A percentile compares a stretch with the other conserved stretches of the same genome.
These are phyloP conservation scores for Leonotis leonurus DNA, from an alignment of 257 asterid species.

Conservation along the genomic window DNA sequence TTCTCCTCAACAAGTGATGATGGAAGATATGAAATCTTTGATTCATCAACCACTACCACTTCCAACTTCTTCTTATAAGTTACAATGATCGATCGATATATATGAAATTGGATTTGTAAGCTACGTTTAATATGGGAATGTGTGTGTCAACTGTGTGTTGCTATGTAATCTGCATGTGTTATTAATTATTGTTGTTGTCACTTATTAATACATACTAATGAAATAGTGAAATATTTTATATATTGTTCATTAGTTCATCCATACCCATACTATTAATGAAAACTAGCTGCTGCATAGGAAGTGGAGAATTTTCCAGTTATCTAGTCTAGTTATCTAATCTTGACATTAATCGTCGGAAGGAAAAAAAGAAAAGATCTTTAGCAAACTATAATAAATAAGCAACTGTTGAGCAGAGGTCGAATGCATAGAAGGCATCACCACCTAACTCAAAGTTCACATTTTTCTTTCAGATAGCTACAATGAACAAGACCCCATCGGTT, in stretches of 20 bases:
- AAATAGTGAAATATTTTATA: too few species aligned
- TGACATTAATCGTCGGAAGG: neutral
- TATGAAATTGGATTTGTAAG: too few species aligned
- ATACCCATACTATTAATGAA: too few species aligned
- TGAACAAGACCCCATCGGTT: neutral
- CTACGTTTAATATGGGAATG: too few species aligned
- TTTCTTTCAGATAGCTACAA: slow-evolving; percentile 1
- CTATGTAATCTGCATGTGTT: too few species aligned
- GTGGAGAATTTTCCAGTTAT: slow-evolving; percentile 11
- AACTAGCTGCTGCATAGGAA: slow-evolving; percentile 13
- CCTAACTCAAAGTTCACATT: neutral
- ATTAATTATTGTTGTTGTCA: too few species aligned
- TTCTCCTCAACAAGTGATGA: slow-evolving; percentile 25
- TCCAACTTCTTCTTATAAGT: too few species aligned
- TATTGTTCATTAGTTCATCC: too few species aligned
- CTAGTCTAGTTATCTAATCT: neutral
- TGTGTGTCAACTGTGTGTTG: too few species aligned
- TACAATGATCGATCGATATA: too few species aligned
- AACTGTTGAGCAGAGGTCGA: slow-evolving; percentile 17
- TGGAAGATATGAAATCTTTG: slow-evolving; percentile 16
- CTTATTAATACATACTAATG: too few species aligned
- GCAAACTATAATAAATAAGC: neutral
- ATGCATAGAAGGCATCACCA: neutral
- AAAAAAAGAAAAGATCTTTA: neutral
- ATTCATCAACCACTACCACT: too few species aligned